Evolutionary conservation across 1,139 yeast species (phyloP).

Genomic region (Saccharomyces pastorianus): DNA sequence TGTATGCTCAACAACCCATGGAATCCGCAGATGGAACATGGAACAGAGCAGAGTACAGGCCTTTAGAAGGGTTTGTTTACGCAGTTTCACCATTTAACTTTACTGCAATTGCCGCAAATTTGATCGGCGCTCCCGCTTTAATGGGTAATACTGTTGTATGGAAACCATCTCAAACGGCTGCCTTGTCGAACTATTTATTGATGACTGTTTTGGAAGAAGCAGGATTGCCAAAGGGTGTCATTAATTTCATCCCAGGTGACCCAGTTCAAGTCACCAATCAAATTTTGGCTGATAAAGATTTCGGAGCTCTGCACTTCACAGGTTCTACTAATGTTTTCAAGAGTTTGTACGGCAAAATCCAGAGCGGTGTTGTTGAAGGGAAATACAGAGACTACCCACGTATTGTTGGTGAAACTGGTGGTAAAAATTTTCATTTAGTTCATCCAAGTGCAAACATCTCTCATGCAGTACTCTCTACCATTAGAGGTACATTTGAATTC

Average conservation of each 20-base stretch:
- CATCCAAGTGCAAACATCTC: constrained; percentile 66
- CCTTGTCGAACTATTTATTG: constrained; percentile 77
- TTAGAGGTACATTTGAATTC: constrained; percentile 93
- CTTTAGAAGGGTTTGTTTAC: constrained; percentile 92
- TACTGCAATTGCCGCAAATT: constrained; percentile 94
- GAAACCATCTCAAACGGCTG: constrained; percentile 94
- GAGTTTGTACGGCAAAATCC: constrained; percentile 66
- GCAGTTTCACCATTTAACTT: constrained; percentile 97
- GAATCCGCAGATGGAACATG: constrained; percentile 81
- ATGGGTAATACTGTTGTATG: constrained; percentile 97
- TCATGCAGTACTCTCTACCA: constrained; percentile 78
- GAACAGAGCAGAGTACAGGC: constrained; percentile 95
- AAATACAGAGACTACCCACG: constrained; percentile 85
- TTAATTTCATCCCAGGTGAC: constrained; percentile 90
- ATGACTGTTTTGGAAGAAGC: constrained; percentile 83
- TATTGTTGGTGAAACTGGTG: constrained; percentile 97
- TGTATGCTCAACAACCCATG: constrained; percentile 74
- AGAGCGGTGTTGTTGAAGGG: constrained; percentile 60
- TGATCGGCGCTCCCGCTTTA: constrained; percentile 92
- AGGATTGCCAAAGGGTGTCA: constrained; percentile 89
- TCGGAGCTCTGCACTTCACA: constrained; percentile 86
- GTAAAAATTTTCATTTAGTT: constrained; percentile 89
- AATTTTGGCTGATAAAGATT: constrained; percentile 58
- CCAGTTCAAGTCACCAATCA: constrained; percentile 67
- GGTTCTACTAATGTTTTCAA: constrained; percentile 96